Conservation (phyloP, 1,284 basidiomycete genomes). For the Cystobasidium pallidum region DNA sequence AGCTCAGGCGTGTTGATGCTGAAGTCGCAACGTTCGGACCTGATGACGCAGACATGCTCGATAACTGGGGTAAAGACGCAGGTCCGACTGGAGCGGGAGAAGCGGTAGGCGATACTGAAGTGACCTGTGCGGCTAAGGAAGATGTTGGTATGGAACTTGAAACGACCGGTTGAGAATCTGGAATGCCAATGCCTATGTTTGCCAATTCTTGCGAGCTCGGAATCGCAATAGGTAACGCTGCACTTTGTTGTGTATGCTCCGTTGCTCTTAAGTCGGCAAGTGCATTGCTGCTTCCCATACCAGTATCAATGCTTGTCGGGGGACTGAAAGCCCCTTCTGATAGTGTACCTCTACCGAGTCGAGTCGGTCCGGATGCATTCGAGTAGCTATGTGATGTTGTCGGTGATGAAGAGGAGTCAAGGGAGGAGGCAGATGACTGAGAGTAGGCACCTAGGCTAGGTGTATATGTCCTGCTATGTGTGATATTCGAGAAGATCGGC, state of each 20-base stretch:
- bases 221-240: constrained; percentile 12
- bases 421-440: constrained; percentile 1
- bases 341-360: not conserved
- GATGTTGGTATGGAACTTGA: not conserved
- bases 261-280: not conserved
- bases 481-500: not conserved
- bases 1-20: constrained; percentile 3
- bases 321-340: constrained; percentile 8
- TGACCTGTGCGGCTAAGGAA: not conserved
- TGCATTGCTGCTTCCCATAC: not conserved
- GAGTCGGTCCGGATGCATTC: constrained; percentile 9
- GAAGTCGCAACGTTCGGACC: not conserved
- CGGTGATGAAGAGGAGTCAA: constrained; percentile 21
- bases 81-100: not conserved
- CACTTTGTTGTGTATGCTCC: constrained; percentile 3
- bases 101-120: constrained; percentile 3
- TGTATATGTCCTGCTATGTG: not conserved
- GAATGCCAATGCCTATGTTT: constrained; percentile 17
- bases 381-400: constrained; percentile 15
- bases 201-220: not conserved
- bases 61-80: constrained; percentile 8
- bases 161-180: not conserved
- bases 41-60: not conserved
- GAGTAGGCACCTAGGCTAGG: constrained; percentile 18
- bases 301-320: constrained; percentile 6